Percentiles rank a stretch among this genome's conserved stretches.
Evolutionary conservation across 768 basidiomycete genomes (phyloP).

Genomic region (Lentinula sp.): DNA sequence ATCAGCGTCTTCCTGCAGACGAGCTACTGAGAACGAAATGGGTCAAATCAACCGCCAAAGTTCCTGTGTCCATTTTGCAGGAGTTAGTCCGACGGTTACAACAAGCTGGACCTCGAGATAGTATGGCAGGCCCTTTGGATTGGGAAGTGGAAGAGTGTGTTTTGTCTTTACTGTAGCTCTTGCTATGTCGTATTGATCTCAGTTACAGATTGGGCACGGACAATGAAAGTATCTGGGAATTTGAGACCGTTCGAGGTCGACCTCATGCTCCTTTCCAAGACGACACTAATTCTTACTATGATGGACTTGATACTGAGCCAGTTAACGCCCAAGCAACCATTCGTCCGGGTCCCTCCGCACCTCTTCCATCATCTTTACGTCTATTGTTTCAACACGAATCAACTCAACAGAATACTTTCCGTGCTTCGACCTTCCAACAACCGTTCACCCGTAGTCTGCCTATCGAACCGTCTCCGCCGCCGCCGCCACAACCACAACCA

Average conservation of each 20-base stretch:
- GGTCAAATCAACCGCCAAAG: conserved; percentile 75
- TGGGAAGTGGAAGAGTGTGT: conserved; percentile 66
- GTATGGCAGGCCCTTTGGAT: conserved; percentile 63
- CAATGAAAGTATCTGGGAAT: conserved; percentile 59
- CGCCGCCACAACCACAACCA: conserved; percentile 16
- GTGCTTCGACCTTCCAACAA: conserved; percentile 29
- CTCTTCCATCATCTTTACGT: conserved; percentile 73
- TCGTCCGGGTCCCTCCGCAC: conserved; percentile 39
- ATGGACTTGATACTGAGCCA: conserved; percentile 15
- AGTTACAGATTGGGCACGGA: conserved; percentile 14
- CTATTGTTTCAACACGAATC: conserved; percentile 65
- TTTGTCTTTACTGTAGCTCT: background rate
- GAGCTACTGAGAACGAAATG: conserved; percentile 85
- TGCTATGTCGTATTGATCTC: background rate
- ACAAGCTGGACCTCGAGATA: conserved; percentile 69
- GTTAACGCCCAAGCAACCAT: conserved; percentile 36
- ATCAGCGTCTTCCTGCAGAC: conserved; percentile 81
- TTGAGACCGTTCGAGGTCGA: conserved; percentile 59
- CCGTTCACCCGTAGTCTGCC: conserved; percentile 18
- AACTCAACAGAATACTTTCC: conserved; percentile 33
- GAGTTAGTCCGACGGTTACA: conserved; percentile 81
- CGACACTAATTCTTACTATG: conserved; percentile 8
- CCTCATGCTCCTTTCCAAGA: conserved; percentile 22
- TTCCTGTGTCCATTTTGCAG: conserved; percentile 59
- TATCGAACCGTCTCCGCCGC: conserved; percentile 10